Evolutionary conservation across 441 rosid species (phyloP), one percentile per base, ranked within the genome.

Genomic region (Arabidopsis hybrid): DNA sequence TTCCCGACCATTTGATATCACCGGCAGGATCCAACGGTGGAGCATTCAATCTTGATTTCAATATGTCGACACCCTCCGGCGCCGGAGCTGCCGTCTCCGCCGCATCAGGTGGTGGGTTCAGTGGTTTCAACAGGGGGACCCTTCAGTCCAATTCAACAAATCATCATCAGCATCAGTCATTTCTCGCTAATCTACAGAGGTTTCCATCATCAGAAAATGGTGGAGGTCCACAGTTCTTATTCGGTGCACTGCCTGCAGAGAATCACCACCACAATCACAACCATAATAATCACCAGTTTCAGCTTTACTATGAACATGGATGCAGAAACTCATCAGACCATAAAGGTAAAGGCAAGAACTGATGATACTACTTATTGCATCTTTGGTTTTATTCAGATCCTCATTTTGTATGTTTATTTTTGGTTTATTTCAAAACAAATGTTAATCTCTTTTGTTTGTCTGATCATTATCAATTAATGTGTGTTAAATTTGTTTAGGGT

Each of bases 81-180:
- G 65, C 51, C 50, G 74, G 73, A 51, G 65, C 74, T 45, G 58
- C 78, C 61, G 78, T 46, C 1, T 67, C 73, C 67, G 58, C 80
- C 87, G 80, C 5, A 1, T 42, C 66, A 57, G 82, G 87, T 85
- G 83, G 91, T 86, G 83, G 91, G 85, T 89, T 88, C 81, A 88
- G 88, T 87, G 99, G 97, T 89, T 88, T 85, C 89, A 91, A 89
- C 67, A 92, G 99, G 99, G 97, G 99, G 99, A 91, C 99, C 99
- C 99, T 95, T 95, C 99, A 95, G 99, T 95, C 99, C 99, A 95
- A 95, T 95, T 86, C 96, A 83, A 84, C 89, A 56, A 85, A 88
- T 80, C 55, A 68, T 61, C 67, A 73, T 11, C 75, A 71, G 7
- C 60, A 77, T 12, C 72, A 71, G 66, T 60, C 81, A 0, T 77